Conservation (phyloP, 495 filamentous ascomycete species). For the Staphylotrichum tortipilum region DNA sequence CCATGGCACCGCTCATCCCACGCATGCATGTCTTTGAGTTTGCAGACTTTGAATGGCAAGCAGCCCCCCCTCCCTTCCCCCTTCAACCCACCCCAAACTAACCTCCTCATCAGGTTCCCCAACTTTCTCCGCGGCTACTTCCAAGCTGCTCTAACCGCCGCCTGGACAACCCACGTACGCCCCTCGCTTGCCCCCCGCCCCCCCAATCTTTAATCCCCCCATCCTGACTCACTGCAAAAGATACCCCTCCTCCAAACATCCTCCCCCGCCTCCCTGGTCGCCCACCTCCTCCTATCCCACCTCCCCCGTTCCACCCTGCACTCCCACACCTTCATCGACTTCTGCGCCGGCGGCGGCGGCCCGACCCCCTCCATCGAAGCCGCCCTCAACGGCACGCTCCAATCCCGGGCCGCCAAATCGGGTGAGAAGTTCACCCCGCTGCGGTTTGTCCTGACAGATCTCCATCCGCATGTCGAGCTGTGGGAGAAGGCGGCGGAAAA, state of each 20-base stretch:
- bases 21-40: constrained; percentile 51
- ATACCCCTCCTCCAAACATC: constrained; percentile 37
- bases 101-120: constrained; percentile 39
- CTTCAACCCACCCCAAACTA: background rate
- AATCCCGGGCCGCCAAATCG: background rate
- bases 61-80: background rate
- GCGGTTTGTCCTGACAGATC: constrained; percentile 59
- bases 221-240: too few relatives aligned
- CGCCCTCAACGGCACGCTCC: constrained; percentile 36
- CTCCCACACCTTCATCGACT: constrained; percentile 55
- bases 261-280: constrained; percentile 40
- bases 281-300: constrained; percentile 37
- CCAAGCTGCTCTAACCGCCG: constrained; percentile 43
- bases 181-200: background rate
- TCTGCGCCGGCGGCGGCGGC: constrained; percentile 66
- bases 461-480: constrained; percentile 55
- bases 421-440: constrained; percentile 22
- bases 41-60: constrained; percentile 45
- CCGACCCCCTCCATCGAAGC: constrained; percentile 56
- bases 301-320: constrained; percentile 32
- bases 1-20: constrained; percentile 42
- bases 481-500: constrained; percentile 47
- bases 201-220: too few relatives aligned
- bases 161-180: constrained; percentile 36
- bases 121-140: constrained; percentile 41